Evolutionary conservation across 345 rosid species (phyloP), one percentile per base, ranked within the genome.

Genomic region (Litchi chinensis): DNA sequence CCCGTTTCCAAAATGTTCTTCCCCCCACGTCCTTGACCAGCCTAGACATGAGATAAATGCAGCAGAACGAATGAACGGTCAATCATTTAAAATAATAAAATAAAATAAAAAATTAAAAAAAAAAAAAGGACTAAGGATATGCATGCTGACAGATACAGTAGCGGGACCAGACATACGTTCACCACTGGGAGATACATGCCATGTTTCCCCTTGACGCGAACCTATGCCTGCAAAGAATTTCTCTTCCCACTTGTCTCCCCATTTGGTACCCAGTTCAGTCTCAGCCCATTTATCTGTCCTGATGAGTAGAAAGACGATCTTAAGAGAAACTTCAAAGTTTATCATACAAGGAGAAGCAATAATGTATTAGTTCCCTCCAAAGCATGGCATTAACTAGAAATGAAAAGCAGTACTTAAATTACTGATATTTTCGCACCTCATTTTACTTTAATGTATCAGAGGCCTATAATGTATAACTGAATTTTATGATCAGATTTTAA

Each of bases 231-330:
- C 82, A 83, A 96, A 96, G 87, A 96, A 96, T 80, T 89, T 96
- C 62, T 96, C 99, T 83, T 96, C 99, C 99, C 99, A 96, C 89
- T 96, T 96, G 90, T 96, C 99, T 83, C 99, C 99, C 99, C 99
- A 96, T 87, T 94, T 96, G 76, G 98, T 96, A 77, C 97, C 98
- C 75, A 96, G 77, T 79, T 96, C 97, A 40, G 99, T 96, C 90
- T 96, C 99, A 10, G 99, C 99, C 99, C 99, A 96, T 88, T 96
- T 96, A 87, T 96, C 99, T 68, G 99, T 96, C 99, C 99, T 96
- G 97, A 79, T 87, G 83, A 83, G 81, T 70, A 68, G 21, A 79
- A 82, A 74, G 40, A 80, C 6, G 50, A 68, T 80, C 41, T 68
- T 72, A 11, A 63, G 48, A 73, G 41, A 75, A 73, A 75, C 60